A percentile compares a stretch with the other conserved stretches of the same genome.
These are phyloP conservation scores for Sporothrix humicola DNA, from an alignment of 2,329 filamentous ascomycete species.

Conservation along the genomic window DNA sequence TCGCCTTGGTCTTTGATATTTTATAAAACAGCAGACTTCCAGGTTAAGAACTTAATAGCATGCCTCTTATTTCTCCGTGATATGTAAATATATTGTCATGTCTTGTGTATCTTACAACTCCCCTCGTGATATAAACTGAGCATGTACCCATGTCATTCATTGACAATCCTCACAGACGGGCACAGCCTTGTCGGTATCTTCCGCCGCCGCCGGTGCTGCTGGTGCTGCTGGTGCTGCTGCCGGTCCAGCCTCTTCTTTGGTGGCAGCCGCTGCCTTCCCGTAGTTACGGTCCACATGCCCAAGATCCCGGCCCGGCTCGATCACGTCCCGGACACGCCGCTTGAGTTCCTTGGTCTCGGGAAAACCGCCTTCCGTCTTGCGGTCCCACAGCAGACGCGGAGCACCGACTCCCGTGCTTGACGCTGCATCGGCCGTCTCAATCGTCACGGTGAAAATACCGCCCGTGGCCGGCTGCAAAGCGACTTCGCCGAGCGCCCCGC, in stretches of 20 bases:
- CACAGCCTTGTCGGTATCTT: slow-evolving; percentile 12
- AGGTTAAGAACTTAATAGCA: too few relatives aligned
- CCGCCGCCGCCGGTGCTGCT: too few relatives aligned
- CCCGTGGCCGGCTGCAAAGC: slow-evolving; percentile 84
- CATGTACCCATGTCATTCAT: slow-evolving; percentile 36
- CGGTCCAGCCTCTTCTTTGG: neutral
- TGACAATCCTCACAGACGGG: slow-evolving; percentile 48
- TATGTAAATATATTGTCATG: too few relatives aligned
- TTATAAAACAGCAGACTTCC: too few relatives aligned
- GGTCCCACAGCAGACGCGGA: slow-evolving; percentile 77
- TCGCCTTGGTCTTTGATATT: too few relatives aligned
- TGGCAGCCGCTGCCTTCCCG: slow-evolving; percentile 26
- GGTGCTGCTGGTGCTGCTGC: neutral
- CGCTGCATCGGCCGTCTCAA: slow-evolving; percentile 33
- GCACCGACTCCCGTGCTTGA: slow-evolving; percentile 28
- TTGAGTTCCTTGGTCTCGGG: slow-evolving; percentile 94
- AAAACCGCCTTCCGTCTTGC: slow-evolving; percentile 85
- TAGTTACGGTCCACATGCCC: slow-evolving; percentile 76
- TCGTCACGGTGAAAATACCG: slow-evolving; percentile 75
- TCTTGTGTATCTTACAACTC: neutral
- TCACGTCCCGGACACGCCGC: slow-evolving; percentile 77
- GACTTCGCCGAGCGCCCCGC: slow-evolving; percentile 81
- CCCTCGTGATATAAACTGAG: neutral
- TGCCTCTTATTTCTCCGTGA: too few relatives aligned
- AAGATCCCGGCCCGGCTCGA: slow-evolving; percentile 77